Base-by-base conservation (phyloP, 116 monocot species). In the Papilionanthe hybrid region DNA sequence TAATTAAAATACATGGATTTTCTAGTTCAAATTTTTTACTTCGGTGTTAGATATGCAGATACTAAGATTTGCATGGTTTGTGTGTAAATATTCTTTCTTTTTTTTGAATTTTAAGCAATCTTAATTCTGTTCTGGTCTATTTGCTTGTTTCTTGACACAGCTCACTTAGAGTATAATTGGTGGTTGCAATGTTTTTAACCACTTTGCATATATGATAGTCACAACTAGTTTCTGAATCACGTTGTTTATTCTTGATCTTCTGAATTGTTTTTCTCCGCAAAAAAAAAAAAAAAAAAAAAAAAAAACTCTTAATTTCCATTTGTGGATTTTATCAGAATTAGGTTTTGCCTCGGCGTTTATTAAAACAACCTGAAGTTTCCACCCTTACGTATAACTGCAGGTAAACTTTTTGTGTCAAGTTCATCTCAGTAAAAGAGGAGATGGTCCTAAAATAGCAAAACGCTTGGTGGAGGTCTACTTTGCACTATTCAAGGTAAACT, bases 371-470 rank as follows among this genome's bases (percentile, higher is more conserved):
- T 73, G 43, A 73, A 43, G 1, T 23, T 17, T 11, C 9, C 18
- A 20, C 45, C 44, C 19, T 73, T 65, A 17, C 17, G 10, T 78
- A 72, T 22, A 74, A 79, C 55, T 86, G 72, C 87, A 98, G 94
- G 88, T 99, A 72, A 99, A 94, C 60, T 94, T 95, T 84, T 89
- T 99, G 79, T 95, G 87, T 82, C 98, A 99, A 81, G 85, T 93
- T 83, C 56, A 83, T 86, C 89, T 91, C 42, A 87, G 85, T 50
- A 93, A 82, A 83, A 90, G 50, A 81, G 95, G 90, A 55, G 99
- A 94, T 87, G 95, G 95, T 9, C 90, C 93, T 20, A 99, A 91
- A 86, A 65, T 91, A 57, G 99, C 99, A 63, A 99, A 99, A 78
- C 86, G 87, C 18, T 82, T 95, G 69, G 81, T 99, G 58, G 99